Evolutionary conservation across 83 land plant genomes (phyloP).

Genomic region (Diphasiastrum complanatum): DNA sequence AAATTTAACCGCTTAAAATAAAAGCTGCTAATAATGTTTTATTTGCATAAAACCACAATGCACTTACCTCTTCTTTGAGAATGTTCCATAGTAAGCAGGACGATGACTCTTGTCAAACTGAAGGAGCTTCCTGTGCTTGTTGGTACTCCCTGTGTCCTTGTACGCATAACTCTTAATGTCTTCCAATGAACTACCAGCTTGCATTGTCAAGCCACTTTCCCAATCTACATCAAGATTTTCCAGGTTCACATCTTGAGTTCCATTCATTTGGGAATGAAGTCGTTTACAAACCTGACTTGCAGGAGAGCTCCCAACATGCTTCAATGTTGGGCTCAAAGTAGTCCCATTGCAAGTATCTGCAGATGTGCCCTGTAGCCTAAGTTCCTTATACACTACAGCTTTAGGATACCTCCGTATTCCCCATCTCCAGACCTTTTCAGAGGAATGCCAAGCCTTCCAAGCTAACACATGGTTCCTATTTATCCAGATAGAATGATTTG

Average conservation of each 20-base stretch:
- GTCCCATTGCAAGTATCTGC: conserved; percentile 8
- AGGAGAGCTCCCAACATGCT: no score
- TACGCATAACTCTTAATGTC: neutral
- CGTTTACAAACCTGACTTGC: conserved; percentile 4
- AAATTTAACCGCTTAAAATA: neutral
- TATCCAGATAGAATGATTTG: no score
- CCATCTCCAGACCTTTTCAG: conserved; percentile 41
- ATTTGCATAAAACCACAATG: neutral
- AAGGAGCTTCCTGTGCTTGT: conserved; percentile 50
- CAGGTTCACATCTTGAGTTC: conserved; percentile 18
- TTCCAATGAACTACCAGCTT: neutral
- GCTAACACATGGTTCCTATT: no score
- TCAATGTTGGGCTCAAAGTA: no score
- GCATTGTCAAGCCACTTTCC: no score
- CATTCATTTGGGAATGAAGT: conserved; percentile 10
- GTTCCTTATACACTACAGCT: conserved; percentile 43
- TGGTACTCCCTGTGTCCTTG: neutral
- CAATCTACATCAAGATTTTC: conserved; percentile 37
- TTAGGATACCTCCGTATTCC: conserved; percentile 68
- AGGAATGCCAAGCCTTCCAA: no score
- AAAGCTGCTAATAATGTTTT: neutral
- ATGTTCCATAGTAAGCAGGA: conserved; percentile 92
- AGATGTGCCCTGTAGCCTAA: conserved; percentile 47
- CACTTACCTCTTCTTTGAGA: conserved; percentile 60
- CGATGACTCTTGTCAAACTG: conserved; percentile 89